A percentile compares a stretch with the other conserved stretches of the same genome.
Conservation (phyloP, 495 filamentous ascomycete species). For the Penicillium maclennaniae region DNA sequence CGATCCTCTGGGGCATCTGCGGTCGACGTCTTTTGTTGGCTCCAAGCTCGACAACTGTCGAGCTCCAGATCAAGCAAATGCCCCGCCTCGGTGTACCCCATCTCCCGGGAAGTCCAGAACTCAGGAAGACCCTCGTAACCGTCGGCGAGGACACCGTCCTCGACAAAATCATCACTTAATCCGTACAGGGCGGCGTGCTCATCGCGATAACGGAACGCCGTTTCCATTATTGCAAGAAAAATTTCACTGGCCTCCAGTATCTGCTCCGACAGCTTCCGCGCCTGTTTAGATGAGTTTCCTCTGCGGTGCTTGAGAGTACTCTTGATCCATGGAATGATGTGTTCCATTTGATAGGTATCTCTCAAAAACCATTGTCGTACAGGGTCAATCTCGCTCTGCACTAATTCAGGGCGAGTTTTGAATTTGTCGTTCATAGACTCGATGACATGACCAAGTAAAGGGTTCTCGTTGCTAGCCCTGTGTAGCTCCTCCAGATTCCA, state of each 20-base stretch:
- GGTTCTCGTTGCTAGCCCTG: conserved; percentile 41
- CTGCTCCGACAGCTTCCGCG: conserved; percentile 45
- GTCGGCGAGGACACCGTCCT: conserved; percentile 62
- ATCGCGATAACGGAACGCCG: conserved; percentile 69
- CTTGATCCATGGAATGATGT: conserved; percentile 71
- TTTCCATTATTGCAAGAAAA: conserved; percentile 65
- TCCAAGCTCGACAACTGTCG: conserved; percentile 41
- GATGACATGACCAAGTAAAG: conserved; percentile 65
- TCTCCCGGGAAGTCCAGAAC: conserved; percentile 68
- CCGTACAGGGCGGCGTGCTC: conserved; percentile 66
- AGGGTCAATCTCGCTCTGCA: conserved; percentile 62
- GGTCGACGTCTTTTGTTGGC: conserved; percentile 29
- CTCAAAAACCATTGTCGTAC: conserved; percentile 80
- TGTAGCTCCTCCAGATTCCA: conserved; percentile 72
- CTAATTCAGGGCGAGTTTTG: conserved; percentile 52
- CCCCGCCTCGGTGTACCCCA: conserved; percentile 45
- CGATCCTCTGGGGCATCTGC: conserved; percentile 31
- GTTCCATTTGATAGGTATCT: conserved; percentile 68
- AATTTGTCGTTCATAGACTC: conserved; percentile 65
- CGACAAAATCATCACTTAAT: conserved; percentile 56
- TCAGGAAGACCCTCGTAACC: conserved; percentile 64
- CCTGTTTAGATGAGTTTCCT: conserved; percentile 28
- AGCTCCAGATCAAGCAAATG: conserved; percentile 47
- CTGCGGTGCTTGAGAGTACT: conserved; percentile 62
- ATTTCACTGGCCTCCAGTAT: conserved; percentile 78